Base-by-base conservation (phyloP, 805 yeast genomes). In the Yarrowia alimentaria region DNA sequence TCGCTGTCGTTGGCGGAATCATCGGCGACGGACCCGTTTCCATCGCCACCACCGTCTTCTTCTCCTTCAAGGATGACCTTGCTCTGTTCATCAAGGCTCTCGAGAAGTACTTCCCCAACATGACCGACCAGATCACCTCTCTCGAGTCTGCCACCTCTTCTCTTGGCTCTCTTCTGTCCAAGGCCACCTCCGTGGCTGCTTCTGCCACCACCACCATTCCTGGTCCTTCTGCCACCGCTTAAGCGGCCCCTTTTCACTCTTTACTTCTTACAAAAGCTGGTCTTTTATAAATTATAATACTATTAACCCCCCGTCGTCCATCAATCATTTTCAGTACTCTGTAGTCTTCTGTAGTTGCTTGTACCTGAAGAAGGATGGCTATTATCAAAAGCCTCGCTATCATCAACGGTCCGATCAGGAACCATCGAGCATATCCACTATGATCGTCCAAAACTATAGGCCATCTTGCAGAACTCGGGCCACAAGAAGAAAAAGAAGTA, bases 1-100 rank as follows among this genome's bases (percentile, higher is more conserved):
- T 93, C 75, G 93, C 91, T 77, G 98, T 99, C 77, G 73, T 93
- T 85, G 99, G 99, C 81, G 99, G 99, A 75, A 93, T 93, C 83
- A 99, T 93, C 68, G 90, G 95, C 78, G 93, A 93, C 83, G 99
- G 99, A 87, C 74, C 73, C 67, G 86, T 93, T 69, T 24, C 43
- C 14, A 37, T 37, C 14, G 43, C 30, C n/a, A 37, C 43, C 30
- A 37, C 43, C 30, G 11, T 37, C 22, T 37, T 37, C 43, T 37
- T 37, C 30, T 37, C 43, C 11, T 37, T 37, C 43, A 24, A 24
- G 30, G 43, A 37, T 6, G 43, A 37, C 30, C 43, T 37, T 24
- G 43, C 43, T 17, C 43, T 37, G 16, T 37, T 37, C 43, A 37
- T 37, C 30, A 37, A 37, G 43, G 43, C 43, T 37, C 43, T 37